These are phyloP conservation scores for Eucalyptus pumila DNA, from an alignment of 345 rosid species.

Conservation along the genomic window DNA sequence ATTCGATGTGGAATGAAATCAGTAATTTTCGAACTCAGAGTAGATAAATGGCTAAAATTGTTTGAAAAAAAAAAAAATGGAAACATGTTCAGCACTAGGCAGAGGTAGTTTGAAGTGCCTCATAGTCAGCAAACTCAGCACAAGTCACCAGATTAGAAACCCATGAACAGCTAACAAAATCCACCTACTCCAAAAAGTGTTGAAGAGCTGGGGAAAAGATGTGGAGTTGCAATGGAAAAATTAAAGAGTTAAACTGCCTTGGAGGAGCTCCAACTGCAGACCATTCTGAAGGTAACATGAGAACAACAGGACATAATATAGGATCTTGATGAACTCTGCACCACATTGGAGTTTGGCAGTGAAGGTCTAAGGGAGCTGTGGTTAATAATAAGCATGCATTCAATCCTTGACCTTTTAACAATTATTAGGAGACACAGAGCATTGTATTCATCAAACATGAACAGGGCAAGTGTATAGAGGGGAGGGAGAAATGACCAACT, in stretches of 20 bases:
- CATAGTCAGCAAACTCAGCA: neutral
- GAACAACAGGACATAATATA: neutral
- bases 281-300: neutral
- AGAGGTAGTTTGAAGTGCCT: neutral
- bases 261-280: neutral
- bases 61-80: neutral
- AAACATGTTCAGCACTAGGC: neutral
- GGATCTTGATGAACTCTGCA: neutral
- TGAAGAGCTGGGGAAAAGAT: neutral
- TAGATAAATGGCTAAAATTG: neutral
- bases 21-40: neutral
- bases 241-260: neutral
- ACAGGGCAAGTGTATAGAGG: neutral
- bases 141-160: neutral
- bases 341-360: neutral
- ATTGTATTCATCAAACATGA: neutral
- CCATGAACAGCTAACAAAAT: neutral
- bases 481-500: neutral
- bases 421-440: neutral
- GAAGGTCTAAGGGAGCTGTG: neutral
- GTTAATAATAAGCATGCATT: neutral
- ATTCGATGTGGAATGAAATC: neutral
- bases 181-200: neutral
- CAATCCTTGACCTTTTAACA: neutral
- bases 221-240: neutral